phyloP scores from a whole-genome alignment of 768 basidiomycete species.

The Leccinum fibrillosum region DNA sequence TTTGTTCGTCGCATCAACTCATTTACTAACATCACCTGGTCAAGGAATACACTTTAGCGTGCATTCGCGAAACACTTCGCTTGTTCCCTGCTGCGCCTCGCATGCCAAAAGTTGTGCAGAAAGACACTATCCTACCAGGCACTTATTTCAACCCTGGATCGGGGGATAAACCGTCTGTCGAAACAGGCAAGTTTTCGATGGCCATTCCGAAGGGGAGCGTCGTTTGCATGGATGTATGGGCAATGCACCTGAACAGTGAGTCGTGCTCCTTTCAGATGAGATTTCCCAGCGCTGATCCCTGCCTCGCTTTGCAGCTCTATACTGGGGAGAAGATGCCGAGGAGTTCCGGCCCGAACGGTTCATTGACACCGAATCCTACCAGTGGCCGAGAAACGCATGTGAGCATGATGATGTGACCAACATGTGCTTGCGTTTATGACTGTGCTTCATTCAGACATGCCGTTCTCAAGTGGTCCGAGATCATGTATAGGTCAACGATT shows the following conservation, averaged over 20 bases:
- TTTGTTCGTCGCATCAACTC: background rate
- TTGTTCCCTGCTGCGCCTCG: slow-evolving; percentile 38
- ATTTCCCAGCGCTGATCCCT: background rate
- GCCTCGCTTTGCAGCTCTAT: slow-evolving; percentile 32
- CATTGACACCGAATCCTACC: slow-evolving; percentile 46
- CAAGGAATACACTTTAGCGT: slow-evolving; percentile 43
- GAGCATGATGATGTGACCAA: slow-evolving; percentile 14
- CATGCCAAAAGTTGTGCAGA: slow-evolving; percentile 32
- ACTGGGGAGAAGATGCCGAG: slow-evolving; percentile 46
- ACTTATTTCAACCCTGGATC: slow-evolving; percentile 32
- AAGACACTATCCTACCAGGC: slow-evolving; percentile 35
- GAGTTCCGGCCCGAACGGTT: slow-evolving; percentile 51
- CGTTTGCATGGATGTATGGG: slow-evolving; percentile 41
- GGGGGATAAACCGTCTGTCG: slow-evolving; percentile 4
- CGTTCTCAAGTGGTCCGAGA: slow-evolving; percentile 45
- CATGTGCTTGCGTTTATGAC: background rate
- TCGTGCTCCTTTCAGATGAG: background rate
- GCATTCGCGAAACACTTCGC: slow-evolving; percentile 46
- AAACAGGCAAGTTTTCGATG: slow-evolving; percentile 32
- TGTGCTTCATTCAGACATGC: slow-evolving; percentile 30
- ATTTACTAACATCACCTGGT: background rate
- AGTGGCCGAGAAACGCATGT: background rate
- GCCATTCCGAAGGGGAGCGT: slow-evolving; percentile 38
- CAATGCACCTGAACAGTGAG: slow-evolving; percentile 45
- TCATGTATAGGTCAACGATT: slow-evolving; percentile 51